Evolutionary conservation across 2,329 filamentous ascomycete species (phyloP).

Genomic region (Monosporascus cannonballus): DNA sequence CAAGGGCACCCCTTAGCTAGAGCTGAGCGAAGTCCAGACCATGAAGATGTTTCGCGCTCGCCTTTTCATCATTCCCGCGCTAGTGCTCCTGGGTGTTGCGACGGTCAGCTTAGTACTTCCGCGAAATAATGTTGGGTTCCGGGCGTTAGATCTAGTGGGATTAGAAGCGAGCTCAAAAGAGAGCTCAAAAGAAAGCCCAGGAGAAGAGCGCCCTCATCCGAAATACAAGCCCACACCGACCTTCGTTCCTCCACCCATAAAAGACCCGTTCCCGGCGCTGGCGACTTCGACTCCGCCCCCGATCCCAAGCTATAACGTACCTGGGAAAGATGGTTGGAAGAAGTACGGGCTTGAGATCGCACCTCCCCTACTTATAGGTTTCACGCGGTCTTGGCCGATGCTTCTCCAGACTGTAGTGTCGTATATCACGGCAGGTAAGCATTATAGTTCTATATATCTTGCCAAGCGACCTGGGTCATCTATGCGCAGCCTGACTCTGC

Average conservation of each 20-base stretch:
- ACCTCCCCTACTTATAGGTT: slow-evolving; percentile 53
- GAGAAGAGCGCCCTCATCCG: slow-evolving; percentile 12
- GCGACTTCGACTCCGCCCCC: slow-evolving; percentile 29
- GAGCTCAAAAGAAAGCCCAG: neutral
- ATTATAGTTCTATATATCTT: neutral
- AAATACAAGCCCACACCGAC: slow-evolving; percentile 28
- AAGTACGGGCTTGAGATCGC: slow-evolving; percentile 30
- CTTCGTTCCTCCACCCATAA: slow-evolving; percentile 30
- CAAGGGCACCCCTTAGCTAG: too few species aligned
- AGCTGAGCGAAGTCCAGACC: too few species aligned
- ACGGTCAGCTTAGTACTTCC: too few species aligned
- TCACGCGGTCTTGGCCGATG: slow-evolving; percentile 49
- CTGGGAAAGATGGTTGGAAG: slow-evolving; percentile 31
- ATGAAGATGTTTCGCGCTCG: too few species aligned
- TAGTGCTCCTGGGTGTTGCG: too few species aligned
- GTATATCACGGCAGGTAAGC: slow-evolving; percentile 45
- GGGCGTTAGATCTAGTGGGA: neutral
- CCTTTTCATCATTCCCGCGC: too few species aligned
- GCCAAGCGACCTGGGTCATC: too few species aligned
- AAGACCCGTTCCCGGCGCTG: slow-evolving; percentile 37
- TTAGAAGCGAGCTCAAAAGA: neutral
- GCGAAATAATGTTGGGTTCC: too few species aligned
- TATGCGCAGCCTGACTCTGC: neutral
- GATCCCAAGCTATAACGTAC: slow-evolving; percentile 39
- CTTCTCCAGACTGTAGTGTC: slow-evolving; percentile 49